phyloP scores from a whole-genome alignment of 2,329 filamentous ascomycete species.

The Fonsecaea pugnacius region DNA sequence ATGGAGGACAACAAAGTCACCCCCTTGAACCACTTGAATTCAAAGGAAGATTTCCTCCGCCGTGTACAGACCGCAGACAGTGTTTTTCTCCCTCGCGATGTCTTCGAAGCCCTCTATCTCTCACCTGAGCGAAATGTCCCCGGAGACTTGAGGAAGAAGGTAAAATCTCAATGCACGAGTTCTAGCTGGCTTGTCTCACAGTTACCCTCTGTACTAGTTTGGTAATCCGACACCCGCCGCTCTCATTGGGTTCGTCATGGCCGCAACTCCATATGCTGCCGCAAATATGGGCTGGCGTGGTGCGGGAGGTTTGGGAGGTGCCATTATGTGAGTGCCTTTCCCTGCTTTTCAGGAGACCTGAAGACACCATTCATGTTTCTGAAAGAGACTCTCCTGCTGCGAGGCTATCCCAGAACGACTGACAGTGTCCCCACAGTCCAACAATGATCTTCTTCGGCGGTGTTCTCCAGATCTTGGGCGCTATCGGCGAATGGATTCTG shows the following conservation, averaged over 20 bases:
- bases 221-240: conserved; percentile 42
- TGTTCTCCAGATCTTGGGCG: conserved; percentile 39
- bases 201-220: conserved; percentile 47
- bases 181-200: conserved; percentile 55
- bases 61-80: conserved; percentile 23
- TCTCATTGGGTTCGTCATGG: conserved; percentile 26
- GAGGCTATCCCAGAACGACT: not conserved
- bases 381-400: not conserved
- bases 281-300: conserved; percentile 60
- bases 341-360: not conserved
- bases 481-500: conserved; percentile 41
- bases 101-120: conserved; percentile 40
- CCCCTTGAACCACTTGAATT: conserved; percentile 15
- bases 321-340: conserved; percentile 15
- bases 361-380: not conserved
- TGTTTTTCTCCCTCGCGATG: conserved; percentile 32
- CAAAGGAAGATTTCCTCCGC: conserved; percentile 22
- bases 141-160: conserved; percentile 34
- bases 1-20: conserved; percentile 16
- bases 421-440: conserved; percentile 39
- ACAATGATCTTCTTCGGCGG: conserved; percentile 42
- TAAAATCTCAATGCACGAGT: conserved; percentile 35
- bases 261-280: conserved; percentile 19
- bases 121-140: conserved; percentile 38
- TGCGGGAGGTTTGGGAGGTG: conserved; percentile 51